Conservation (phyloP, 1,139 yeast species). For the Saccharomyces hybrid region DNA sequence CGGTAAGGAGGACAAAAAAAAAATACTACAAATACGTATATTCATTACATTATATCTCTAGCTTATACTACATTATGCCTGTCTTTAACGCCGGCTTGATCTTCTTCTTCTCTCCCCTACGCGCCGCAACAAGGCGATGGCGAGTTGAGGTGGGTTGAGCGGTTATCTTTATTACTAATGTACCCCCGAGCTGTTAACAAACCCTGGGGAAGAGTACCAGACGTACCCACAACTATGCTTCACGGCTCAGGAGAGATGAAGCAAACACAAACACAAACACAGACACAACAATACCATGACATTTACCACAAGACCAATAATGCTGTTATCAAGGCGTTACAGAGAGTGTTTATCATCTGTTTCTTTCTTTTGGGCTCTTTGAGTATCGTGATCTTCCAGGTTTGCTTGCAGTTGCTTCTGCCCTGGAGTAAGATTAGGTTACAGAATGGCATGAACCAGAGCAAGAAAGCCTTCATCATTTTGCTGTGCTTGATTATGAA, state of each 20-base stretch:
- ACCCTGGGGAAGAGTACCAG: neutral
- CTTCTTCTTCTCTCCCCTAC: neutral
- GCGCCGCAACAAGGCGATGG: neutral
- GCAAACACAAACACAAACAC: neutral
- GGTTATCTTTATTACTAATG: neutral
- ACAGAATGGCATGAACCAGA: conserved; percentile 16
- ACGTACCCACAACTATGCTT: neutral
- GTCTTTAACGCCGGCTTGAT: neutral
- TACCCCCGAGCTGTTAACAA: neutral
- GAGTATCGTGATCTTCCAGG: neutral
- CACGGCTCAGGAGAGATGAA: neutral
- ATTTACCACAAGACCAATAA: neutral
- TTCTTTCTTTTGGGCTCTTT: neutral
- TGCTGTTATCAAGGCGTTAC: neutral
- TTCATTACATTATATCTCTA: neutral
- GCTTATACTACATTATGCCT: neutral
- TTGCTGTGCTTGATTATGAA: conserved; percentile 19
- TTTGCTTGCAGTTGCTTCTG: neutral
- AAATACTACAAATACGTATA: neutral
- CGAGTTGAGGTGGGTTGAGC: neutral
- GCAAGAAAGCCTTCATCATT: conserved; percentile 23
- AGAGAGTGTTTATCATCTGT: neutral
- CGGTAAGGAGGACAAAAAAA: neutral
- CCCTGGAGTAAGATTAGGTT: neutral
- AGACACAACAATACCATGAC: neutral